Conservation (phyloP, 2,329 filamentous ascomycete genomes). For the Xylariales sp. region DNA sequence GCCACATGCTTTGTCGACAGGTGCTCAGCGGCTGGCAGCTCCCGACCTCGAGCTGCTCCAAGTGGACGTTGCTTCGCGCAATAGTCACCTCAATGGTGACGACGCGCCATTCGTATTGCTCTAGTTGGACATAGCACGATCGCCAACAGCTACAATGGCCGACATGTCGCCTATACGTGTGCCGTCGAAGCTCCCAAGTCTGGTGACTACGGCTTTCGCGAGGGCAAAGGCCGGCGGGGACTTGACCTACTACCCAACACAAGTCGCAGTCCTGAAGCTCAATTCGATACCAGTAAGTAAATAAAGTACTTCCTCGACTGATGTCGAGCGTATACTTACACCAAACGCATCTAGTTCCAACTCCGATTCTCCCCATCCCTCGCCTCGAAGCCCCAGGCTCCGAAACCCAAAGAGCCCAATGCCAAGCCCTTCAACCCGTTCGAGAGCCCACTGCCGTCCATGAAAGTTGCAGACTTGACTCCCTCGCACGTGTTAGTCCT, state of each 20-base stretch:
- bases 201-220: conserved; percentile 45
- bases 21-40: too few species aligned
- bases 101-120: too few species aligned
- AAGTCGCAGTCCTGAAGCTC: conserved; percentile 43
- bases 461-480: conserved; percentile 50
- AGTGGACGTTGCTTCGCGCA: too few species aligned
- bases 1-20: too few species aligned
- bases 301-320: neutral
- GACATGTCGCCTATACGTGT: conserved; percentile 36
- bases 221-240: conserved; percentile 44
- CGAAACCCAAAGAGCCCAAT: conserved; percentile 32
- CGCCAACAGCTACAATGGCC: conserved; percentile 18
- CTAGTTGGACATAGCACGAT: too few species aligned
- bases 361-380: conserved; percentile 66
- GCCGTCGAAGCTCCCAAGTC: conserved; percentile 43
- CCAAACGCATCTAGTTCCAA: conserved; percentile 55
- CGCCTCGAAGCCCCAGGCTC: conserved; percentile 58
- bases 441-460: conserved; percentile 48
- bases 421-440: conserved; percentile 58
- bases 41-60: too few species aligned
- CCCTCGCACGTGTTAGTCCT: conserved; percentile 60
- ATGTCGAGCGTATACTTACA: neutral
- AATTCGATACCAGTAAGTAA: conserved; percentile 37
- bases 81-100: too few species aligned
- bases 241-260: conserved; percentile 50